Evolutionary conservation across 31 red algal species (phyloP).

Genomic region (Odonthalia washingtoniensis): DNA sequence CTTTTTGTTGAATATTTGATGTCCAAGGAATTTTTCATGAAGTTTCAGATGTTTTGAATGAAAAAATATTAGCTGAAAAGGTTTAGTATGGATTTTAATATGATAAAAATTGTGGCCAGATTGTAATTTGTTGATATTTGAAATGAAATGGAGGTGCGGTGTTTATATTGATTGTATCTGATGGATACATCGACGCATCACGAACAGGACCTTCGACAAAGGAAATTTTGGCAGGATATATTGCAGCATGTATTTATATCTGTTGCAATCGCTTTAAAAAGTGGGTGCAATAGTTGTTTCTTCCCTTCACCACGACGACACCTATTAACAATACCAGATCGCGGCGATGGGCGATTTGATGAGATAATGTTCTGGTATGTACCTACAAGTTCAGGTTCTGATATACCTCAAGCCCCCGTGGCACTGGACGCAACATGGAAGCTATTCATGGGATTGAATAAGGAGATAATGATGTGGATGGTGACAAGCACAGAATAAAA

Average conservation of each 20-base stretch:
- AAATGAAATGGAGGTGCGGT: not conserved
- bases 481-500: too few relatives aligned
- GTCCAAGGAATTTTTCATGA: not conserved
- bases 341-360: too few relatives aligned
- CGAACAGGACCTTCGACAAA: not conserved
- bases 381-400: too few relatives aligned
- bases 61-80: not conserved
- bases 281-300: constrained; percentile 57
- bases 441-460: too few relatives aligned
- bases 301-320: not conserved
- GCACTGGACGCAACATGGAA: too few relatives aligned
- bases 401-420: too few relatives aligned
- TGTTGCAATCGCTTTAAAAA: constrained; percentile 54
- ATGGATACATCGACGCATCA: constrained; percentile 48
- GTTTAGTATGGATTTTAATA: not conserved
- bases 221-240: constrained; percentile 41
- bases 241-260: constrained; percentile 30
- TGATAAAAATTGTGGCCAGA: not conserved
- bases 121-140: too few relatives aligned
- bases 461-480: too few relatives aligned
- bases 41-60: not conserved
- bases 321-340: not conserved
- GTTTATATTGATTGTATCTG: constrained; percentile 65
- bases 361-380: too few relatives aligned
- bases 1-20: not conserved